These are phyloP conservation scores for Tirmania nivea DNA, from an alignment of 495 filamentous ascomycete species.

Conservation along the genomic window DNA sequence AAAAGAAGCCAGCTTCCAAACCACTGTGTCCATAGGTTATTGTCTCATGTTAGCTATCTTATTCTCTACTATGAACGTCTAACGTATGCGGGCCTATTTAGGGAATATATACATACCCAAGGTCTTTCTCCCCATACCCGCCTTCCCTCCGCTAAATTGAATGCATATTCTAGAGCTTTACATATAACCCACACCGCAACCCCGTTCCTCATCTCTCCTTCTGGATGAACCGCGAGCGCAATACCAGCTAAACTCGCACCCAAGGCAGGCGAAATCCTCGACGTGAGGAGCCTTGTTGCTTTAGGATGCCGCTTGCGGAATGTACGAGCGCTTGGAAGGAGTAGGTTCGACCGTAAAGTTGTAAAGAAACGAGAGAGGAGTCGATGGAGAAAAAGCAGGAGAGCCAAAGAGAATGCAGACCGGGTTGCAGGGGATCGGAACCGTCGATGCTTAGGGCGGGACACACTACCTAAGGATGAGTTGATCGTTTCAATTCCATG, in stretches of 20 bases:
- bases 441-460: not conserved
- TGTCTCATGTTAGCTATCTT: no score
- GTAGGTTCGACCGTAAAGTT: slow-evolving; percentile 53
- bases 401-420: slow-evolving; percentile 58
- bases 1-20: slow-evolving; percentile 93
- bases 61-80: no score
- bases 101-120: slow-evolving; percentile 12
- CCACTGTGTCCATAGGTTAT: slow-evolving; percentile 34
- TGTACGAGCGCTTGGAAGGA: slow-evolving; percentile 39
- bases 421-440: slow-evolving; percentile 36
- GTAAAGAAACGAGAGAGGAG: slow-evolving; percentile 78
- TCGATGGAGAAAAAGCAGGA: slow-evolving; percentile 68
- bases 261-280: slow-evolving; percentile 61
- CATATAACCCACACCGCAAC: slow-evolving; percentile 60
- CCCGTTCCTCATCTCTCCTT: slow-evolving; percentile 52
- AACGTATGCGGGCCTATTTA: not conserved
- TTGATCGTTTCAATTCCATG: no score
- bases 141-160: slow-evolving; percentile 59
- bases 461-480: no score
- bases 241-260: slow-evolving; percentile 72
- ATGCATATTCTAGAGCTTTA: slow-evolving; percentile 64
- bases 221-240: slow-evolving; percentile 56
- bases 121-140: slow-evolving; percentile 49
- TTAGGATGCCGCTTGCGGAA: slow-evolving; percentile 70
- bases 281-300: slow-evolving; percentile 50